Evolutionary conservation across 176 grass and related monocot species (phyloP).

Genomic region (Thinopyrum elongatum): DNA sequence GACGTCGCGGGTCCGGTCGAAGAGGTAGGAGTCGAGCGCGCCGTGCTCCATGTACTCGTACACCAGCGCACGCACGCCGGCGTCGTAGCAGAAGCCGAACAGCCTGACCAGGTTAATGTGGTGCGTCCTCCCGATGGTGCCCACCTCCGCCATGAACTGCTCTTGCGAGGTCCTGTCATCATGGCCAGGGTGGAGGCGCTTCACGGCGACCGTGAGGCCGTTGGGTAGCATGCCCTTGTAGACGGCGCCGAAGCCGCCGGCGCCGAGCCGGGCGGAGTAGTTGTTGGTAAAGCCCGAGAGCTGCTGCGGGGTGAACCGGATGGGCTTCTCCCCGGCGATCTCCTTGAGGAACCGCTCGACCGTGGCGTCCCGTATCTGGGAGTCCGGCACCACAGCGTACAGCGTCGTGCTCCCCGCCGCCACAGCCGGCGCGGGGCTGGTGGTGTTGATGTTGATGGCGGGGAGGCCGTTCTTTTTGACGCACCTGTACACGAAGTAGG

Average conservation of each 20-base stretch:
- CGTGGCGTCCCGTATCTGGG: background rate
- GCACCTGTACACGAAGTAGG: background rate
- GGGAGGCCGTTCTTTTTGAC: background rate
- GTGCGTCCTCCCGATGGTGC: background rate
- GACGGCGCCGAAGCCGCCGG: constrained; percentile 9
- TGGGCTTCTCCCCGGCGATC: constrained; percentile 3
- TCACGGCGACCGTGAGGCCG: constrained; percentile 19
- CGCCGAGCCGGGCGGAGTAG: constrained; percentile 27
- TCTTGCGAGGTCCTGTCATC: background rate
- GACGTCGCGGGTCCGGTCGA: background rate
- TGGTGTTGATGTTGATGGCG: background rate
- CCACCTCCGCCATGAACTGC: constrained; percentile 33
- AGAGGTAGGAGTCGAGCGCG: constrained; percentile 29
- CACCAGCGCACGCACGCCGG: background rate
- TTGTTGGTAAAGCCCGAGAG: background rate
- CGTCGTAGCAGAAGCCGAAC: constrained; percentile 39
- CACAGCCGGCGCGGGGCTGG: background rate
- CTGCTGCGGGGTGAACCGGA: constrained; percentile 18
- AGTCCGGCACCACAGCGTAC: background rate
- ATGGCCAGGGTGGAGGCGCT: background rate
- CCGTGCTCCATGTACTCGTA: constrained; percentile 43
- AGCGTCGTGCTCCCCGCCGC: background rate
- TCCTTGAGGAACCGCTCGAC: background rate
- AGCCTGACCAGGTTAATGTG: constrained; percentile 34
- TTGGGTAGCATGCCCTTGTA: constrained; percentile 11